Evolutionary conservation across 257 asterid genomes (phyloP).

Genomic region (Datura wrightii): DNA sequence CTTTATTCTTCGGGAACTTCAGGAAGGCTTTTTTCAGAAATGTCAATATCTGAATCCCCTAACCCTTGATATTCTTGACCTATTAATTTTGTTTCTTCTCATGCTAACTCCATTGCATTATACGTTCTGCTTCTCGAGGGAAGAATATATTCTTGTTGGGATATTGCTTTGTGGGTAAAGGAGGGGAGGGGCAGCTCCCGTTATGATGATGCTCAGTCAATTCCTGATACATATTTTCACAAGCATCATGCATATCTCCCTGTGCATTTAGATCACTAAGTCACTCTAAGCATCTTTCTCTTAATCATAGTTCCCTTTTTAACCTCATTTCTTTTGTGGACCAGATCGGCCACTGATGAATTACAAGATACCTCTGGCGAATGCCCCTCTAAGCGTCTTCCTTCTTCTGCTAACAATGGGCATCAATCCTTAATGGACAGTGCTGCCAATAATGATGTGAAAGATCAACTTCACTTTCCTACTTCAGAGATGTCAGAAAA

Average conservation of each 20-base stretch:
- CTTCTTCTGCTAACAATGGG: constrained; percentile 49
- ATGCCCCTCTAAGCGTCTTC: constrained; percentile 40
- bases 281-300: not conserved
- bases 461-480: constrained; percentile 42
- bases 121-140: not conserved
- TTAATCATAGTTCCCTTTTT: not conserved
- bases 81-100: not conserved
- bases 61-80: not conserved
- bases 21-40: not conserved
- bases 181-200: not conserved
- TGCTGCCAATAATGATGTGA: constrained; percentile 48
- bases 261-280: not conserved
- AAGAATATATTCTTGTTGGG: not conserved
- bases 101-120: not conserved
- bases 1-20: not conserved
- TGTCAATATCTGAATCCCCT: not conserved
- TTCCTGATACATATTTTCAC: not conserved
- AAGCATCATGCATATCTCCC: not conserved
- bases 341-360: not conserved
- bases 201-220: not conserved
- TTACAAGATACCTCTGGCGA: not conserved
- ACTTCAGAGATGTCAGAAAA: constrained; percentile 35
- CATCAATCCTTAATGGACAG: constrained; percentile 36
- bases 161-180: not conserved
- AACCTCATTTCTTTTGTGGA: constrained; percentile 1